Evolutionary conservation across 2,329 filamentous ascomycete genomes (phyloP).

Genomic region (Podosphaera aphanis): DNA sequence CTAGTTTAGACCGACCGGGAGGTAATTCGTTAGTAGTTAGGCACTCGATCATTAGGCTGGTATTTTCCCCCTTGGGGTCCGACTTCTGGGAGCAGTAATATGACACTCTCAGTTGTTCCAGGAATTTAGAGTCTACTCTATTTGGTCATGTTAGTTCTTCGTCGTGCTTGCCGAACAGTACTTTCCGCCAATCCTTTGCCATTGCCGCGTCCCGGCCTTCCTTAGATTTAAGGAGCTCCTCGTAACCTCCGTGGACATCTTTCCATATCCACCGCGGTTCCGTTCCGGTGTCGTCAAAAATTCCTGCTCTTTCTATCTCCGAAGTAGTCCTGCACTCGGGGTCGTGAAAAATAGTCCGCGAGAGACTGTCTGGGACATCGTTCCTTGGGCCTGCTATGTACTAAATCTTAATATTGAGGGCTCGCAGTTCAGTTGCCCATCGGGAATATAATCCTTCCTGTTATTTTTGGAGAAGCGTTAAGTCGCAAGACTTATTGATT

Average conservation of each 20-base stretch:
- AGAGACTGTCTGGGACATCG: not conserved
- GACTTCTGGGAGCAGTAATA: not conserved
- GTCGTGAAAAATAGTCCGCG: not conserved
- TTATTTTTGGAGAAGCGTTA: too few relatives aligned
- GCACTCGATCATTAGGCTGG: too few relatives aligned
- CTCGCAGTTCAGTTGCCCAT: not conserved
- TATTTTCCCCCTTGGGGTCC: not conserved
- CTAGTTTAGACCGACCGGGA: too few relatives aligned
- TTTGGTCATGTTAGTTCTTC: not conserved
- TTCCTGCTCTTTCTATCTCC: too few relatives aligned
- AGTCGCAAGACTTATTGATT: too few relatives aligned
- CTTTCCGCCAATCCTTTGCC: not conserved
- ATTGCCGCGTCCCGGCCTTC: not conserved
- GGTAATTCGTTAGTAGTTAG: not conserved
- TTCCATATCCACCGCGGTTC: slow-evolving; percentile 1
- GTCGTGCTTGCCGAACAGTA: not conserved
- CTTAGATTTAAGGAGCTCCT: not conserved
- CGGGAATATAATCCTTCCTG: too few relatives aligned
- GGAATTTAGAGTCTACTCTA: not conserved
- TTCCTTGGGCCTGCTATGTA: not conserved
- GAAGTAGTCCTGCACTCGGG: not conserved
- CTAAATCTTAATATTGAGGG: not conserved
- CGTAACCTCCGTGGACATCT: not conserved
- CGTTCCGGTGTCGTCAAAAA: not conserved
- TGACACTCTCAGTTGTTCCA: not conserved